Base-by-base conservation (phyloP, 495 filamentous ascomycete genomes). In the Viridothelium virens region DNA sequence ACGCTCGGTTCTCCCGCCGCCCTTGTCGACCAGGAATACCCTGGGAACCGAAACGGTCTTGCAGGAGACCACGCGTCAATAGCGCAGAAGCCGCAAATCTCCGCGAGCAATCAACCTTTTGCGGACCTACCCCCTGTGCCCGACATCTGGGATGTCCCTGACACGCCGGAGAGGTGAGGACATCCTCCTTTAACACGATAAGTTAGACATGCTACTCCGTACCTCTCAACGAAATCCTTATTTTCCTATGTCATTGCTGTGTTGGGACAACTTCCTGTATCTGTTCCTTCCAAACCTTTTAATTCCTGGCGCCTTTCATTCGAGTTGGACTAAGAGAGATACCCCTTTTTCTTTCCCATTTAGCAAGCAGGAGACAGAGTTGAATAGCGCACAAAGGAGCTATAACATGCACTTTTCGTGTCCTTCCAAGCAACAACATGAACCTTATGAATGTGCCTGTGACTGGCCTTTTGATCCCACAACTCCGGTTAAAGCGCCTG, bases 111-210 rank as follows among this genome's bases (percentile, higher is more conserved):
- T 36, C 53, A 59, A 59, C 53, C 53, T 5, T 59, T 59, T 59
- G 36, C 18, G 53, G 53, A 59, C 36, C 31, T 59, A 7, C 53
- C 53, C 7, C 53, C 53, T 14, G 53, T 59, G 53, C 53, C 53
- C 6, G 53, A 59, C 31, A 10, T 59, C 18, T 59, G 53, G 53
- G 53, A 59, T 59, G 53, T 59, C 31, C 53, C 53, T 5, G 53
- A 59, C 4, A 59, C 53, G 53, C 53, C 53, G 11, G 11, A 36
- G 18, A 18, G 25, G 53, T 7, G 7, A 18, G 31, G 14, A 18
- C 11, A 5, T 53, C 12, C 9, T n/a, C 48, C 48, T 25, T 25
- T 25, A 25, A 25, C 25, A 25, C 25, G 25, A 25, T 25, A 25
- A 25, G 25, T 25, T 25, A 1, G 25, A 25, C 25, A 25, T 25